These are phyloP conservation scores for Beta macrorhiza DNA, from an alignment of 179 eudicot species.

Conservation along the genomic window DNA sequence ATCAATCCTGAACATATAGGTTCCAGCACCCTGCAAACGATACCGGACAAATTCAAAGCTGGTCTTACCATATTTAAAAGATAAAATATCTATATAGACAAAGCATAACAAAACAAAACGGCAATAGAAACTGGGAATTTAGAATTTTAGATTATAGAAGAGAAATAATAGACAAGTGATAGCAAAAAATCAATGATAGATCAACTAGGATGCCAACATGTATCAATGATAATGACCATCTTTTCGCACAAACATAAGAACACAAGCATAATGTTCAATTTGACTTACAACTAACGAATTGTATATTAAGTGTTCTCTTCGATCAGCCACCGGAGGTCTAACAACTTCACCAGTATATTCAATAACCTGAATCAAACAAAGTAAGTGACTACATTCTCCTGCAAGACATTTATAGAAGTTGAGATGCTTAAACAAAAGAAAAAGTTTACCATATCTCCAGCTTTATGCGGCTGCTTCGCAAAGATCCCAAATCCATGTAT, in stretches of 20 bases:
- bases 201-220: neutral
- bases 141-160: no score
- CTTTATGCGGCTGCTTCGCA: constrained; percentile 78
- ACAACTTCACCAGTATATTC: constrained; percentile 97
- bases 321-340: constrained; percentile 81
- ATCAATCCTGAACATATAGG: constrained; percentile 93
- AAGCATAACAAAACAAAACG: neutral
- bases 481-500: constrained; percentile 97
- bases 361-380: constrained; percentile 53
- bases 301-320: constrained; percentile 85
- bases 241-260: no score
- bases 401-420: neutral
- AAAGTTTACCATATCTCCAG: constrained; percentile 86
- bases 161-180: neutral
- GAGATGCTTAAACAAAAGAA: constrained; percentile 1
- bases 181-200: neutral
- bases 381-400: constrained; percentile 6
- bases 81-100: neutral
- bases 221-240: neutral
- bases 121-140: neutral
- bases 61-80: neutral
- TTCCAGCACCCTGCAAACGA: constrained; percentile 90
- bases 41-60: constrained; percentile 1
- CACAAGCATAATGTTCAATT: neutral
- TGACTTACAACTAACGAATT: constrained; percentile 86